Conservation (phyloP, 208 protist species). For the Acanthamoeba triangularis region DNA sequence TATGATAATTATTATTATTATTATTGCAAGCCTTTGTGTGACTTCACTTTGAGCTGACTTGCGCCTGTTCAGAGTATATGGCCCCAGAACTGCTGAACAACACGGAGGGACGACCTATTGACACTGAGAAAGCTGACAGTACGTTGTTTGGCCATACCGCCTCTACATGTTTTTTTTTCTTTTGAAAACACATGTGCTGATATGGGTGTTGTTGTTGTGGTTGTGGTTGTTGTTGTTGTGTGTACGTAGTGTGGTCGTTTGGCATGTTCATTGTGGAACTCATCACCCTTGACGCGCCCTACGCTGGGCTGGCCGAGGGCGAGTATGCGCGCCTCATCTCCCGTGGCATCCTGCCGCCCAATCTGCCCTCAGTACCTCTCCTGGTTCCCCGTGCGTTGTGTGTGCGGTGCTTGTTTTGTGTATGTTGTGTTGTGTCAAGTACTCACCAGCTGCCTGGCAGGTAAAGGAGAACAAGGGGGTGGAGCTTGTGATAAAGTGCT, state of each 20-base stretch:
- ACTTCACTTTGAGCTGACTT: too few species aligned
- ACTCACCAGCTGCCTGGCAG: background rate
- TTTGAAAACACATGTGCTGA: too few species aligned
- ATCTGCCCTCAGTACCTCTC: background rate
- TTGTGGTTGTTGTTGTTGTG: background rate
- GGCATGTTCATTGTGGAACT: constrained; percentile 76
- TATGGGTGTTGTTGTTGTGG: background rate
- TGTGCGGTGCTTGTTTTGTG: background rate
- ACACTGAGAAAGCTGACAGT: constrained; percentile 60
- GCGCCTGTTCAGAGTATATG: background rate
- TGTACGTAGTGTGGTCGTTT: constrained; percentile 44
- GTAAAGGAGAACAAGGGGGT: constrained; percentile 42
- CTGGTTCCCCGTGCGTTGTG: background rate
- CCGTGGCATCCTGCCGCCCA: constrained; percentile 12
- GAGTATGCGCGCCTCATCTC: constrained; percentile 40
- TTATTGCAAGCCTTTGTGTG: background rate
- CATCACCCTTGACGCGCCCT: constrained; percentile 22
- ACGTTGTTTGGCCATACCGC: background rate
- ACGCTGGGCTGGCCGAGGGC: constrained; percentile 5
- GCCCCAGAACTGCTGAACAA: constrained; percentile 56
- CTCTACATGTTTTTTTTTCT: too few species aligned
- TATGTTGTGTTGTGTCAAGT: background rate
- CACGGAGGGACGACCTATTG: constrained; percentile 20
- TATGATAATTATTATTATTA: too few species aligned
- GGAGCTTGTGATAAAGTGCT: constrained; percentile 47